These are phyloP conservation scores for Botrytis galanthina DNA, from an alignment of 2,329 filamentous ascomycete species.

Conservation along the genomic window DNA sequence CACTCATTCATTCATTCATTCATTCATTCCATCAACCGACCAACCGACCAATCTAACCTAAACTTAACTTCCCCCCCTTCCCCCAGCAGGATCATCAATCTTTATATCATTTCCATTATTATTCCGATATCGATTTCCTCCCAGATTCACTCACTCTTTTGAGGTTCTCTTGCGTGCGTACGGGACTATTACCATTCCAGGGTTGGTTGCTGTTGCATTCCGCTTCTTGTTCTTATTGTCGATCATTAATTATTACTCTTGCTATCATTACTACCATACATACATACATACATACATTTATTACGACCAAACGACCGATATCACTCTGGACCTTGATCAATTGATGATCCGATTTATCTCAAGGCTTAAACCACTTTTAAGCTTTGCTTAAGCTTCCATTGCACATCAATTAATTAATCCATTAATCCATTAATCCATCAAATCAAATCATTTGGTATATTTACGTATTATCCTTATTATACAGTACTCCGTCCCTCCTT, in stretches of 20 bases:
- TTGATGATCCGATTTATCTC: background rate
- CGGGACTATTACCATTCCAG: background rate
- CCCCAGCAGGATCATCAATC: background rate
- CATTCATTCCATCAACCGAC: background rate
- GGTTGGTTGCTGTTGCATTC: background rate
- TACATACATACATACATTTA: too few species aligned
- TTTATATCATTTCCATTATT: background rate
- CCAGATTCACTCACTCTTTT: background rate
- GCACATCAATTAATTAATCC: background rate
- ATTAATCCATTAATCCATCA: background rate
- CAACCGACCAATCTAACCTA: background rate
- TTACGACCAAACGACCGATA: background rate
- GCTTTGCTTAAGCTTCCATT: background rate
- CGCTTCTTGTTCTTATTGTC: constrained; percentile 6
- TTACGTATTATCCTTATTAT: background rate
- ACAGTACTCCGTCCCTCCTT: background rate
- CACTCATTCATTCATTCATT: background rate
- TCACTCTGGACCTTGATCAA: background rate
- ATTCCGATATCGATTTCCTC: background rate
- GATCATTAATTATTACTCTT: background rate
- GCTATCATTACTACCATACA: too few species aligned
- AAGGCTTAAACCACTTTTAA: background rate
- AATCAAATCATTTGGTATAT: background rate
- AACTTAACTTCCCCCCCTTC: background rate
- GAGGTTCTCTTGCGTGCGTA: background rate